A percentile compares a stretch with the other conserved stretches of the same genome.
phyloP scores from a whole-genome alignment of 1,284 basidiomycete species.

The Thecaphora thlaspeos region DNA sequence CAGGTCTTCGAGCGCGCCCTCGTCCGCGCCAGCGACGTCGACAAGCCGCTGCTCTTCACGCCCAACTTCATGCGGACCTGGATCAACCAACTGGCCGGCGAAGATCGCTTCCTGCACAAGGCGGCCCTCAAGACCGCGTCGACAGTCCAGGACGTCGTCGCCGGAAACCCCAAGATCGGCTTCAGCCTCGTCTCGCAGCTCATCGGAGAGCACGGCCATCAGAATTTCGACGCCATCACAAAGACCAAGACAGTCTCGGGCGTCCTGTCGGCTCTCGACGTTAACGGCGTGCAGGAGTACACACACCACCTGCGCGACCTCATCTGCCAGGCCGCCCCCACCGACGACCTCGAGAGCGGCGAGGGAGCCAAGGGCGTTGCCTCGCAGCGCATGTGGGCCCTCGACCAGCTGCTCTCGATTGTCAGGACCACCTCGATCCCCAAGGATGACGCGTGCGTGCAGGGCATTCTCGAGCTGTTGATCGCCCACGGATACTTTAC shows the following conservation, averaged over 20 bases:
- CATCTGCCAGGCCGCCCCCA: slow-evolving; percentile 15
- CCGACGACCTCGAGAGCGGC: slow-evolving; percentile 14
- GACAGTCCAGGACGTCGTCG: slow-evolving; percentile 73
- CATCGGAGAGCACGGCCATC: slow-evolving; percentile 78
- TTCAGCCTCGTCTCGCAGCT: slow-evolving; percentile 83
- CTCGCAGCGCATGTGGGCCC: slow-evolving; percentile 67
- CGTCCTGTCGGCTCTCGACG: slow-evolving; percentile 74
- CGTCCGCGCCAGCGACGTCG: slow-evolving; percentile 67
- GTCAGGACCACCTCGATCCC: slow-evolving; percentile 78
- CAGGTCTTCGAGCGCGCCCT: slow-evolving; percentile 82
- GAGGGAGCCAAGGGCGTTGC: slow-evolving; percentile 8
- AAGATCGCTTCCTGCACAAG: slow-evolving; percentile 84
- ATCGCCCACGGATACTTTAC: slow-evolving; percentile 77
- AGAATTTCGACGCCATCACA: slow-evolving; percentile 87
- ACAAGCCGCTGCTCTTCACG: slow-evolving; percentile 84
- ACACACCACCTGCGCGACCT: slow-evolving; percentile 66
- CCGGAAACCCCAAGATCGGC: slow-evolving; percentile 74
- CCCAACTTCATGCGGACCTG: slow-evolving; percentile 94
- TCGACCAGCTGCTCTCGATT: slow-evolving; percentile 79
- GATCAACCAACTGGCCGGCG: slow-evolving; percentile 89
- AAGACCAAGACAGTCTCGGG: slow-evolving; percentile 89
- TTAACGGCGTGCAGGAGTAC: slow-evolving; percentile 75
- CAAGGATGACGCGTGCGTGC: slow-evolving; percentile 76
- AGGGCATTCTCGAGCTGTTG: slow-evolving; percentile 76
- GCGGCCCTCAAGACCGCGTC: slow-evolving; percentile 64